Percentiles rank a stretch among this genome's conserved stretches.
phyloP scores from a whole-genome alignment of 352 stramenopile genomes.

The Pythium brassicae region DNA sequence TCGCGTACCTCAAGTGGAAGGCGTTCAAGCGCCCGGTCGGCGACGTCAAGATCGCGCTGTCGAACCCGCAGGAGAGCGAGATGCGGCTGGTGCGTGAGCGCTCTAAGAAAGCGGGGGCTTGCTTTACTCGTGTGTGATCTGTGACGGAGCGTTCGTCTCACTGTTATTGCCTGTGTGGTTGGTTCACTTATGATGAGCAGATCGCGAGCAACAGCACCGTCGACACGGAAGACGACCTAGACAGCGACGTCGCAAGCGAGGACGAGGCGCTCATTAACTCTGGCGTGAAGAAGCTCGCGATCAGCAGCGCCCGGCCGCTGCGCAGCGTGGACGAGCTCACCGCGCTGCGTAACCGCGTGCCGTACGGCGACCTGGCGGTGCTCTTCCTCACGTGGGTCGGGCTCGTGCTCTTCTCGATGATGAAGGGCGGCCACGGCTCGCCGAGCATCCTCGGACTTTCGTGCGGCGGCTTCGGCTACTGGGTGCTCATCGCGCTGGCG shows the following conservation, averaged over 20 bases:
- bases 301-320: slow-evolving; percentile 16
- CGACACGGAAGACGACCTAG: slow-evolving; percentile 20
- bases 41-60: slow-evolving; percentile 30
- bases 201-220: slow-evolving; percentile 17
- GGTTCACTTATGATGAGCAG: neutral
- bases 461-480: slow-evolving; percentile 68
- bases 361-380: slow-evolving; percentile 55
- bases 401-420: slow-evolving; percentile 74
- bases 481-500: slow-evolving; percentile 48
- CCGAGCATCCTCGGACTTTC: slow-evolving; percentile 67
- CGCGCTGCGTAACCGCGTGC: slow-evolving; percentile 43
- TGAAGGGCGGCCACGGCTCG: slow-evolving; percentile 70
- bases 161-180: too few relatives aligned
- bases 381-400: slow-evolving; percentile 76
- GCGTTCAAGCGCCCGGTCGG: slow-evolving; percentile 36
- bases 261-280: slow-evolving; percentile 50
- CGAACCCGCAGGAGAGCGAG: slow-evolving; percentile 37
- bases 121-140: too few relatives aligned
- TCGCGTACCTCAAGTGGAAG: slow-evolving; percentile 74
- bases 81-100: slow-evolving; percentile 5
- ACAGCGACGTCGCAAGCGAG: slow-evolving; percentile 32
- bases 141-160: too few relatives aligned
- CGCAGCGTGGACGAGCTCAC: slow-evolving; percentile 47
- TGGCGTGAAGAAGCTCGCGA: slow-evolving; percentile 32
- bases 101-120: neutral